phyloP scores from a whole-genome alignment of 2,329 filamentous ascomycete genomes.

The Ceratocystis alfenasii region DNA sequence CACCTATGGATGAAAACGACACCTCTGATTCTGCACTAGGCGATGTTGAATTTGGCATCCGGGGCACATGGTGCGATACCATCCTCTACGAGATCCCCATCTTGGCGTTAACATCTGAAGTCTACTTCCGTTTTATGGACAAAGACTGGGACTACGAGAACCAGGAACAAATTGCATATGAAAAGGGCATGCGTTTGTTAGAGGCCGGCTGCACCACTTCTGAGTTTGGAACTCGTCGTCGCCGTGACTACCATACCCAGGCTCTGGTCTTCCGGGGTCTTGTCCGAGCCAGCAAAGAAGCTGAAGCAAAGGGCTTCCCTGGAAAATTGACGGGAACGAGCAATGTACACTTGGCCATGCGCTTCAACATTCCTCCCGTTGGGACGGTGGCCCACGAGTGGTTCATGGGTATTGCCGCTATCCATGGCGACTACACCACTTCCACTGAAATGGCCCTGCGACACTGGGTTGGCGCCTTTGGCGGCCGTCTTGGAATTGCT shows the following conservation, averaged over 20 bases:
- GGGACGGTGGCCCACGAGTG: slow-evolving; percentile 92
- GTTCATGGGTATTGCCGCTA: slow-evolving; percentile 97
- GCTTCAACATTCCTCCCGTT: slow-evolving; percentile 69
- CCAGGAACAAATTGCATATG: slow-evolving; percentile 72
- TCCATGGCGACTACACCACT: slow-evolving; percentile 69
- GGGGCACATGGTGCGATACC: slow-evolving; percentile 82
- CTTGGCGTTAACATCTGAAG: slow-evolving; percentile 81
- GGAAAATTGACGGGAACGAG: slow-evolving; percentile 80
- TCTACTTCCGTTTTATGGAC: slow-evolving; percentile 95
- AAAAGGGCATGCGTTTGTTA: slow-evolving; percentile 67
- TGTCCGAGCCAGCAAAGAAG: slow-evolving; percentile 64
- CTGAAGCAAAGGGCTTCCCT: slow-evolving; percentile 47
- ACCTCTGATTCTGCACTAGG: slow-evolving; percentile 56
- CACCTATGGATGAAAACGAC: slow-evolving; percentile 42
- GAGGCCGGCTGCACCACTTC: slow-evolving; percentile 79
- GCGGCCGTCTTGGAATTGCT: slow-evolving; percentile 71
- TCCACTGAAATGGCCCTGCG: slow-evolving; percentile 75
- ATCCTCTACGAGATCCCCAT: slow-evolving; percentile 97
- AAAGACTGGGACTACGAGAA: slow-evolving; percentile 80
- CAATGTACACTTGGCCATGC: slow-evolving; percentile 95
- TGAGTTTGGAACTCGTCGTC: slow-evolving; percentile 81
- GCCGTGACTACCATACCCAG: slow-evolving; percentile 90
- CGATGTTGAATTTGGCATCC: slow-evolving; percentile 62
- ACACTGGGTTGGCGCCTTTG: slow-evolving; percentile 88
- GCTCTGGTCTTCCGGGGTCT: slow-evolving; percentile 81